phyloP scores from a whole-genome alignment of 441 rosid species.

The Erysimum cheiri region DNA sequence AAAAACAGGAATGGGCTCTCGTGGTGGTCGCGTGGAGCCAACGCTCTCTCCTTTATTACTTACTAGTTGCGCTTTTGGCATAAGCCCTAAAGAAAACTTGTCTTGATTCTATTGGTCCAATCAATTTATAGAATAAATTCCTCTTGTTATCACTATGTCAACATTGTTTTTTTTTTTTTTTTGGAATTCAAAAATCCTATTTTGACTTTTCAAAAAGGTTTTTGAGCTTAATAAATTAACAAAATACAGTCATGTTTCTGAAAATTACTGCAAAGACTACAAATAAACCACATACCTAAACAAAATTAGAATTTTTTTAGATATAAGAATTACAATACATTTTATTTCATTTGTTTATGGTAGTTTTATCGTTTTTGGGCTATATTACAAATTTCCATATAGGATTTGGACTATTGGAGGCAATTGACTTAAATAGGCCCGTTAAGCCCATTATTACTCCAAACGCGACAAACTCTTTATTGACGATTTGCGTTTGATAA shows the following conservation, averaged over 20 bases:
- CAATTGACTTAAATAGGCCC: conserved; percentile 1
- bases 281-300: too few species aligned
- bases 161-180: background rate
- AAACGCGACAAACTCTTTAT: conserved; percentile 13
- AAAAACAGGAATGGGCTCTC: background rate
- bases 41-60: conserved; percentile 42
- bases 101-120: conserved; percentile 1
- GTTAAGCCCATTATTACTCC: conserved; percentile 34
- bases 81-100: background rate
- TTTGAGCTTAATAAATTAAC: background rate
- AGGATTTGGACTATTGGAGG: background rate
- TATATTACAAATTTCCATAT: background rate
- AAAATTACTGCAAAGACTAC: too few species aligned
- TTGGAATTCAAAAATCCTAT: background rate
- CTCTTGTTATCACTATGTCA: background rate
- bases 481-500: conserved; percentile 22
- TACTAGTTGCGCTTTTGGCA: background rate
- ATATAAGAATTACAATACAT: too few species aligned
- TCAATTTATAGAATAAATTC: background rate
- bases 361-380: background rate
- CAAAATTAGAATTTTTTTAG: too few species aligned
- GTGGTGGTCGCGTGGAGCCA: conserved; percentile 46
- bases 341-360: background rate
- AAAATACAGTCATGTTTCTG: too few species aligned
- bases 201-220: background rate